phyloP scores from a whole-genome alignment of 306 rosid species.

The Rosa persica region DNA sequence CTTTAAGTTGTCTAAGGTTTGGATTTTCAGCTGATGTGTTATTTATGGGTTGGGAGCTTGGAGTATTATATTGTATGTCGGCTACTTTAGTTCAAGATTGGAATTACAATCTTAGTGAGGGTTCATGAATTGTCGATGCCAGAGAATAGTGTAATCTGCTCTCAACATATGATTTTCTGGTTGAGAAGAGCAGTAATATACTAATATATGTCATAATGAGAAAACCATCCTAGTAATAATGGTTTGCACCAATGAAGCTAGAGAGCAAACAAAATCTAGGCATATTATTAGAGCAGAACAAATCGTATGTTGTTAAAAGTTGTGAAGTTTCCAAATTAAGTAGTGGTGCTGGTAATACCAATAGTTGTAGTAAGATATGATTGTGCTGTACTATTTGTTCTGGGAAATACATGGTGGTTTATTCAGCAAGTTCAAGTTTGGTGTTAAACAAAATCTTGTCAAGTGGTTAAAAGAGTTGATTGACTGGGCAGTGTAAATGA shows the following conservation, averaged over 20 bases:
- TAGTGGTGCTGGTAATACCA: background rate
- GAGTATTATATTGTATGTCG: background rate
- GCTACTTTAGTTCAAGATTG: background rate
- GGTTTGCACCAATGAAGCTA: background rate
- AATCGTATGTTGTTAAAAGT: background rate
- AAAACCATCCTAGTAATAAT: background rate
- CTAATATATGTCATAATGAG: background rate
- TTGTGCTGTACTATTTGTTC: background rate
- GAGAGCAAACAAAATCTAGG: background rate
- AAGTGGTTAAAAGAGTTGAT: conserved; percentile 8
- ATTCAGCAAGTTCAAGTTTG: background rate
- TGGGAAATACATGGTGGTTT: background rate
- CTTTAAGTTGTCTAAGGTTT: background rate
- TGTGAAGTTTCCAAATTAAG: background rate
- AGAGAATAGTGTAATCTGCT: background rate
- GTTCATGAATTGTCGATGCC: background rate
- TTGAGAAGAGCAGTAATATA: background rate
- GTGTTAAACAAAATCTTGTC: conserved; percentile 2
- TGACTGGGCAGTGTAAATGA: background rate
- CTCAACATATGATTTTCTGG: background rate
- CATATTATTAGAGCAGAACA: background rate
- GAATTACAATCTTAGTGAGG: background rate
- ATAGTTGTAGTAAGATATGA: background rate
- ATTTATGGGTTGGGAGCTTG: background rate
- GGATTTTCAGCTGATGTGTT: background rate